Percentiles rank a stretch among this genome's conserved stretches.
Conservation (phyloP, 2,329 filamentous ascomycete species). For the Calonectria montana region DNA sequence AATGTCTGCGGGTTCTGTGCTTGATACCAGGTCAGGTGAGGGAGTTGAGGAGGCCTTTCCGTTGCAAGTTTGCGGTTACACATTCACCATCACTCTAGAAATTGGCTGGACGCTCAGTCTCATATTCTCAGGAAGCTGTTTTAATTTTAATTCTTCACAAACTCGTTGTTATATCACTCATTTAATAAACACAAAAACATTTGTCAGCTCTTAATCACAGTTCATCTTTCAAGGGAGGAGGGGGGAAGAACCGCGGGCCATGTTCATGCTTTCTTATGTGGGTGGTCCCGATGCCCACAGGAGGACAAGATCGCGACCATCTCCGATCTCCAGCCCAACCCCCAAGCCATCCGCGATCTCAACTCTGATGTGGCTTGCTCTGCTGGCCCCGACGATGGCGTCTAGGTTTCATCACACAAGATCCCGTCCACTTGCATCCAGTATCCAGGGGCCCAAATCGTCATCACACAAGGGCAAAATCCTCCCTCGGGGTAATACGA, state of each 20-base stretch:
- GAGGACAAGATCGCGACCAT: neutral
- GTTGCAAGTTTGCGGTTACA: neutral
- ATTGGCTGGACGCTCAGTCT: neutral
- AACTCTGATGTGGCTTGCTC: constrained; percentile 23
- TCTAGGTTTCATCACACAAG: constrained; percentile 34
- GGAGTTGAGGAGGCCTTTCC: neutral
- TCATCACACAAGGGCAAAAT: constrained; percentile 26
- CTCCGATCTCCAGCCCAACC: neutral
- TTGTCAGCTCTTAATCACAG: neutral
- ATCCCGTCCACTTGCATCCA: constrained; percentile 38
- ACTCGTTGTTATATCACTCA: neutral
- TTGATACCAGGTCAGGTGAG: neutral
- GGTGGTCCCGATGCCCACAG: neutral
- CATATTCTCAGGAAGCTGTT: neutral
- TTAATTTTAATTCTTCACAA: neutral
- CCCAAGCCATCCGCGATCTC: neutral
- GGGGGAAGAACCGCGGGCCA: neutral
- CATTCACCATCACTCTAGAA: neutral
- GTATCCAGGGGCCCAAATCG: constrained; percentile 39
- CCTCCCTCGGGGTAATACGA: constrained; percentile 24
- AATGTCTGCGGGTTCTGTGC: neutral
- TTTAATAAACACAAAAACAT: neutral
- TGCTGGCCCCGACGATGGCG: constrained; percentile 26
- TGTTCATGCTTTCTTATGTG: neutral
- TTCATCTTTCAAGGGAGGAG: neutral